These are phyloP conservation scores for Venturia aucupariae DNA, from an alignment of 2,329 filamentous ascomycete species.

Conservation along the genomic window DNA sequence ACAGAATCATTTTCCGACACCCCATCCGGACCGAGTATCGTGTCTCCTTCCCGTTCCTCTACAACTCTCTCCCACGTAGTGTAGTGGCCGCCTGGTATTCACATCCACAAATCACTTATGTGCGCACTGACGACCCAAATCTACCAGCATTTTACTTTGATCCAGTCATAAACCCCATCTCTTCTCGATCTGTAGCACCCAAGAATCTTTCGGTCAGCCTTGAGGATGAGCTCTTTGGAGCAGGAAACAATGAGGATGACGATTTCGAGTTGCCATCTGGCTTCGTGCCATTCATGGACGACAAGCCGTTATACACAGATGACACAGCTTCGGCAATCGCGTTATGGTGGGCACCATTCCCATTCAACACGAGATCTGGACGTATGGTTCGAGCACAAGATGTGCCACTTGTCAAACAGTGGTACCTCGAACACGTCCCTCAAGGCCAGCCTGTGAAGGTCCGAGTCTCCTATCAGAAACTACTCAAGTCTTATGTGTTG, in stretches of 20 bases:
- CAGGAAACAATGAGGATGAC: slow-evolving; percentile 71
- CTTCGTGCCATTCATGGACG: slow-evolving; percentile 78
- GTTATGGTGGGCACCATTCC: slow-evolving; percentile 96
- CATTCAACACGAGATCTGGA: slow-evolving; percentile 88
- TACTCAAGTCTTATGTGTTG: slow-evolving; percentile 89
- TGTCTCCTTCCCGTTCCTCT: slow-evolving; percentile 88
- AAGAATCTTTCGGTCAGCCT: slow-evolving; percentile 89
- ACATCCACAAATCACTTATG: slow-evolving; percentile 85
- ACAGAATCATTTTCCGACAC: slow-evolving; percentile 95
- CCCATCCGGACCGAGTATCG: slow-evolving; percentile 93
- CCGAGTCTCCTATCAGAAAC: slow-evolving; percentile 94
- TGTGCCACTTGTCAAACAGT: slow-evolving; percentile 93
- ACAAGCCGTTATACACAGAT: slow-evolving; percentile 79
- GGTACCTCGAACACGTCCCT: slow-evolving; percentile 94
- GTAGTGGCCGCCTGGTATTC: slow-evolving; percentile 93
- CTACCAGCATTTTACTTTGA: slow-evolving; percentile 97
- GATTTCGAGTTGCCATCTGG: slow-evolving; percentile 74
- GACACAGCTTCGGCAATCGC: slow-evolving; percentile 88
- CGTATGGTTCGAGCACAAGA: slow-evolving; percentile 96
- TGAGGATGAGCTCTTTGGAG: slow-evolving; percentile 87
- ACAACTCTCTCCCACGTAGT: slow-evolving; percentile 91
- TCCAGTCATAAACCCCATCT: slow-evolving; percentile 95
- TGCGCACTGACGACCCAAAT: slow-evolving; percentile 75
- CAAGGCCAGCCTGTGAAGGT: slow-evolving; percentile 91
- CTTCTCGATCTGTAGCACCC: slow-evolving; percentile 82